A percentile compares a stretch with the other conserved stretches of the same genome.
Conservation (phyloP, 2,329 filamentous ascomycete genomes). For the Venturia aucupariae region DNA sequence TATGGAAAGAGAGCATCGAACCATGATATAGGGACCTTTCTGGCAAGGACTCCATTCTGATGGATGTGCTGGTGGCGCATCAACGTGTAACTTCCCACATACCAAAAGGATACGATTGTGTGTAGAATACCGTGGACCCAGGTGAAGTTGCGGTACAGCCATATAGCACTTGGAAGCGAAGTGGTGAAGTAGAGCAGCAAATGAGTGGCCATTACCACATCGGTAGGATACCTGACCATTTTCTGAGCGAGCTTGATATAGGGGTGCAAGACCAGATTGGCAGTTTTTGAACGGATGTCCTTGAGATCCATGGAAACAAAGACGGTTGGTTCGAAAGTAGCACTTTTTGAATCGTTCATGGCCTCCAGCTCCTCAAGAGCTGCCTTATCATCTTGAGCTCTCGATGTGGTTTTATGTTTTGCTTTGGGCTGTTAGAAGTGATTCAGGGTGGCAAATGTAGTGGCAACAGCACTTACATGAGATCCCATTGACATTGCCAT, state of each 20-base stretch:
- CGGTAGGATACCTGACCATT: constrained; percentile 56
- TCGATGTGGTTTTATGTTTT: not conserved
- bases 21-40: constrained; percentile 34
- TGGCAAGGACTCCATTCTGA: constrained; percentile 57
- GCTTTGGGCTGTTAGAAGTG: constrained; percentile 15
- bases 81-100: constrained; percentile 65
- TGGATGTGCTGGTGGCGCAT: constrained; percentile 84
- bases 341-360: constrained; percentile 39
- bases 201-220: constrained; percentile 72
- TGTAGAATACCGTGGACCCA: constrained; percentile 61
- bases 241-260: constrained; percentile 49
- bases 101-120: constrained; percentile 55
- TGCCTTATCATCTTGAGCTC: constrained; percentile 19
- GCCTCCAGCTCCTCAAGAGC: constrained; percentile 38
- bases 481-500: not conserved
- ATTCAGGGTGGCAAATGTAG: not conserved
- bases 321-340: constrained; percentile 47
- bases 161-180: constrained; percentile 58
- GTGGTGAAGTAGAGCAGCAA: constrained; percentile 62
- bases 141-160: constrained; percentile 56
- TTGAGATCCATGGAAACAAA: constrained; percentile 44
- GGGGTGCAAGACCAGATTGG: constrained; percentile 46
- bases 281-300: constrained; percentile 30
- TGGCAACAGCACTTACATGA: not conserved
- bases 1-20: constrained; percentile 64